phyloP scores from a whole-genome alignment of 2,329 filamentous ascomycete genomes.

The Apiospora saccharicola region DNA sequence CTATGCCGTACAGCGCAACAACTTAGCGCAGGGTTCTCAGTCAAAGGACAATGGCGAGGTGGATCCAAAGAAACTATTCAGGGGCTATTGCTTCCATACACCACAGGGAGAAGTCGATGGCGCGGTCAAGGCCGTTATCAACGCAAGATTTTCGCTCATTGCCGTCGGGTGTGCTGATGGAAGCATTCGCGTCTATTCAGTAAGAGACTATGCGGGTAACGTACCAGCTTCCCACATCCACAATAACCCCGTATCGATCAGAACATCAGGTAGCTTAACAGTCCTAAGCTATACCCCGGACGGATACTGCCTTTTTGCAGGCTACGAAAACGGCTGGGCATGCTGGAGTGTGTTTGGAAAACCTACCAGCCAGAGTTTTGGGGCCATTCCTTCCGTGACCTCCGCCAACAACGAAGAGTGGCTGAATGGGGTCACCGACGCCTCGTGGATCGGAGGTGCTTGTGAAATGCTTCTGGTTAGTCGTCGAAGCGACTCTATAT shows the following conservation, averaged over 20 bases:
- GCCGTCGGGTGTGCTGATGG: constrained; percentile 85
- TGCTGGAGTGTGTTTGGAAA: constrained; percentile 99
- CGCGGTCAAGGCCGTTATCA: constrained; percentile 82
- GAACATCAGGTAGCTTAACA: constrained; percentile 74
- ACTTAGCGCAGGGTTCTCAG: constrained; percentile 44
- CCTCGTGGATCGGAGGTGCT: constrained; percentile 86
- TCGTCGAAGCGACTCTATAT: constrained; percentile 77
- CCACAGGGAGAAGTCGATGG: constrained; percentile 66
- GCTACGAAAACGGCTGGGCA: constrained; percentile 91
- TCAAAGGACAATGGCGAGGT: constrained; percentile 48
- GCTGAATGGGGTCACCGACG: constrained; percentile 80
- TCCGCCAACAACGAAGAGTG: constrained; percentile 78
- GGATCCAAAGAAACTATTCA: constrained; percentile 75
- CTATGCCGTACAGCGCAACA: constrained; percentile 85
- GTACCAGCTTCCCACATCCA: constrained; percentile 87
- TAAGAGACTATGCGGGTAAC: constrained; percentile 91
- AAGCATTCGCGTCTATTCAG: constrained; percentile 86
- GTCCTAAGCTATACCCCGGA: constrained; percentile 90
- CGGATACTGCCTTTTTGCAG: constrained; percentile 94
- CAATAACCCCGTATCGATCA: constrained; percentile 70
- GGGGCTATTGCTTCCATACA: constrained; percentile 88
- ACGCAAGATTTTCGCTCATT: constrained; percentile 92
- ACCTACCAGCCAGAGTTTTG: constrained; percentile 83
- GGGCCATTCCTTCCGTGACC: constrained; percentile 69
- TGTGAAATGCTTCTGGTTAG: constrained; percentile 83